Conservation (phyloP, 768 basidiomycete genomes). For the Daedalea quercina region DNA sequence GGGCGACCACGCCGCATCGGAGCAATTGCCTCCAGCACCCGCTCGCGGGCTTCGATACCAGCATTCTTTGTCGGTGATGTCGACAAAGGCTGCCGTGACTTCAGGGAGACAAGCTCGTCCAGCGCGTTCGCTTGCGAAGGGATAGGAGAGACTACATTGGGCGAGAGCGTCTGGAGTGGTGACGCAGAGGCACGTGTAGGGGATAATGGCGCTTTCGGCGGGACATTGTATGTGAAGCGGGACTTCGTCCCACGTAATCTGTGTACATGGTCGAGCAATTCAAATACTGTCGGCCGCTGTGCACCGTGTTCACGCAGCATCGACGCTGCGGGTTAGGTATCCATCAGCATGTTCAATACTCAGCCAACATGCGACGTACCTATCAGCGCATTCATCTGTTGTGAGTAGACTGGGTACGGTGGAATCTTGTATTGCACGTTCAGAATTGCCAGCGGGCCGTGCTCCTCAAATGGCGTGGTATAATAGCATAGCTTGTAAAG, state of each 20-base stretch:
- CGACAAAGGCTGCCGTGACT: constrained; percentile 20
- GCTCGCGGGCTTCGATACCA: constrained; percentile 67
- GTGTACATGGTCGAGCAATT: constrained; percentile 79
- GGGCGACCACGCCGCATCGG: constrained; percentile 75
- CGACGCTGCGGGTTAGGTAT: constrained; percentile 43
- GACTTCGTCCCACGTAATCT: constrained; percentile 83
- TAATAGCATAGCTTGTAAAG: constrained; percentile 99
- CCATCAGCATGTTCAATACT: neutral
- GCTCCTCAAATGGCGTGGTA: constrained; percentile 98
- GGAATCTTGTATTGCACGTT: constrained; percentile 95
- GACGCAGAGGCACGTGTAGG: constrained; percentile 20
- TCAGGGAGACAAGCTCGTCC: constrained; percentile 34
- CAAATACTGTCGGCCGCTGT: constrained; percentile 83
- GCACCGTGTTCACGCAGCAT: constrained; percentile 91
- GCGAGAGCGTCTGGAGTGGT: constrained; percentile 18
- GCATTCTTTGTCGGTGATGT: constrained; percentile 32
- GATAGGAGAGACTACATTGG: constrained; percentile 12
- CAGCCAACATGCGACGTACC: constrained; percentile 38
- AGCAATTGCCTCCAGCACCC: constrained; percentile 72
- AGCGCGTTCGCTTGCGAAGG: constrained; percentile 17
- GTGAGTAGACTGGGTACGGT: constrained; percentile 81
- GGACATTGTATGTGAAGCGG: constrained; percentile 60
- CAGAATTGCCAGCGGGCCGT: constrained; percentile 91
- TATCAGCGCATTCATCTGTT: constrained; percentile 75
- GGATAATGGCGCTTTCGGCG: constrained; percentile 39